These are phyloP conservation scores for Blastosporella zonata DNA, from an alignment of 1,284 basidiomycete genomes.

Conservation along the genomic window DNA sequence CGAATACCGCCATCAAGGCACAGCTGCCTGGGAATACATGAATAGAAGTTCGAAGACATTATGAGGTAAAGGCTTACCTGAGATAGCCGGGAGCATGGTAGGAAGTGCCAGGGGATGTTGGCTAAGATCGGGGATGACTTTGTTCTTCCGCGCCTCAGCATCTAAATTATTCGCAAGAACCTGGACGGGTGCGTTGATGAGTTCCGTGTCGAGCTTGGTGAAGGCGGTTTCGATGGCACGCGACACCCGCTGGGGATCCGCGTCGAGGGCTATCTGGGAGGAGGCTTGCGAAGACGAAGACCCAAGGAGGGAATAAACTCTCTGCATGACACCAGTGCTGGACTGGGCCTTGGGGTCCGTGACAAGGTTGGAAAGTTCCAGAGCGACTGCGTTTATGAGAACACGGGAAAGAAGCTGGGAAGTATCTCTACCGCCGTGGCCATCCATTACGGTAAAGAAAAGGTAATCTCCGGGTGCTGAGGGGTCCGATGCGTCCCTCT, in stretches of 20 bases:
- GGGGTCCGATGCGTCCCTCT: constrained; percentile 55
- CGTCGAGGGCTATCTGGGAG: constrained; percentile 38
- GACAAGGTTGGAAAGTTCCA: constrained; percentile 66
- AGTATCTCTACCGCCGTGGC: constrained; percentile 84
- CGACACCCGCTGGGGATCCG: constrained; percentile 62
- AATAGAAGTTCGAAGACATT: constrained; percentile 7
- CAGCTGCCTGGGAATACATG: constrained; percentile 64
- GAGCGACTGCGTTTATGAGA: constrained; percentile 83
- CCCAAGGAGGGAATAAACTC: constrained; percentile 42
- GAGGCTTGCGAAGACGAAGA: constrained; percentile 33
- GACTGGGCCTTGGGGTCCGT: constrained; percentile 31
- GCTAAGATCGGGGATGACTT: constrained; percentile 63
- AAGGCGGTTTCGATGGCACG: constrained; percentile 79
- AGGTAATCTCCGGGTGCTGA: constrained; percentile 67
- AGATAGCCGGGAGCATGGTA: constrained; percentile 77
- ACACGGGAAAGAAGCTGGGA: constrained; percentile 82
- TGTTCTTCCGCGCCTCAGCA: constrained; percentile 46
- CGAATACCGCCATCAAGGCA: constrained; percentile 82
- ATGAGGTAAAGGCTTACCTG: constrained; percentile 40
- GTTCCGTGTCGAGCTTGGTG: constrained; percentile 73
- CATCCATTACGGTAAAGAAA: constrained; percentile 91
- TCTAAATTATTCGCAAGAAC: constrained; percentile 61
- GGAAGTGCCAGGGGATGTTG: constrained; percentile 66
- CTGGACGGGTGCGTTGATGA: constrained; percentile 75
- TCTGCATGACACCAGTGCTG: constrained; percentile 33